Base-by-base conservation (phyloP, 1,284 basidiomycete genomes). In the Sporisorium exsertum region DNA sequence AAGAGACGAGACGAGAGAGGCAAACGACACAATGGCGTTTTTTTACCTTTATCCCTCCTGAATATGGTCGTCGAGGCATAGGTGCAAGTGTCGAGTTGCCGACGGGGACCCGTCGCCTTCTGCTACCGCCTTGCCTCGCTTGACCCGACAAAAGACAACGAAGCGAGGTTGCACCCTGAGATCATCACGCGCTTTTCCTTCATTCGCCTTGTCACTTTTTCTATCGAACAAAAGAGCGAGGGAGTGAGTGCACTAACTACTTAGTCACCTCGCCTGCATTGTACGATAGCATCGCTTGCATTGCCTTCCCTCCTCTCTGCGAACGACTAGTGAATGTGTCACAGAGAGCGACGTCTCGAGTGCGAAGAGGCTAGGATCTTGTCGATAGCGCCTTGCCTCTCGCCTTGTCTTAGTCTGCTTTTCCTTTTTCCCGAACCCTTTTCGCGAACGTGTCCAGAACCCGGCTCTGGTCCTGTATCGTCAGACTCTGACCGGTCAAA, bases 151-250 rank as follows among this genome's bases (percentile, higher is more conserved):
- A 15, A 37, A 37, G 13, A 10, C 35, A 7, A 15, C 10, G 46
- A 61, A 45, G 42, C 51, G 58, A 53, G 50, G 33, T 61, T 53
- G 58, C 58, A 60, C 50, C 58, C 58, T 60, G 50, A 53, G 58
- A 53, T 60, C 50, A 60, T 37, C 29, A 52, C 22, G 42, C 27
- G 24, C 47, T n/a, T 32, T 49, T 5, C 27, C 15, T 2, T 13
- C 24, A 47, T 13, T 24, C 24, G 24, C 45, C 6, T 13, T 47
- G 2, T 16, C 13, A 16, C 13, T 26, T 47, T 27, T 27, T 47
- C 13, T 47, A 27, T 47, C 45, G 16, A 47, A 47, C 13, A 32
- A 32, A 32, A 32, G 29, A 32, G 29, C 5, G 16, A 26, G 6
- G 45, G 26, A 47, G 26, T n/a, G n/a, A 47, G 45, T 24, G 26